phyloP scores from a whole-genome alignment of 2,329 filamentous ascomycete genomes.

The Arthrobotrys pseudoclavata region DNA sequence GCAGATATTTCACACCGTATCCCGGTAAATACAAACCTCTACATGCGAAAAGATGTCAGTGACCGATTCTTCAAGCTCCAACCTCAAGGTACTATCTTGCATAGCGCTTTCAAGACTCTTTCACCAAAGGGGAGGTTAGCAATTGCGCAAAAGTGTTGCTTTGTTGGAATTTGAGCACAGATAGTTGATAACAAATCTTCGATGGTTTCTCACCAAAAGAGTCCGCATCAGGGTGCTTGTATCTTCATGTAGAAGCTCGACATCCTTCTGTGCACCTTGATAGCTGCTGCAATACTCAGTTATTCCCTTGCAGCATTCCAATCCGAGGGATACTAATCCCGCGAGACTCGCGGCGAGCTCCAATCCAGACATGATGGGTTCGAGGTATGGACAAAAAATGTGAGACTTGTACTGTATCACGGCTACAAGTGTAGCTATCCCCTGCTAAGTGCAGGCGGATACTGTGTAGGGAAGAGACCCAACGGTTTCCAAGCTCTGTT shows the following conservation, averaged over 20 bases:
- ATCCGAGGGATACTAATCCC: not conserved
- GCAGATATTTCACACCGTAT: not conserved
- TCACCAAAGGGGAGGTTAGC: too few relatives aligned
- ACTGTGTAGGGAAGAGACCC: too few relatives aligned
- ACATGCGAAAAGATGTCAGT: not conserved
- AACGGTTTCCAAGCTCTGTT: too few relatives aligned
- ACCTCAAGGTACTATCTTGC: not conserved
- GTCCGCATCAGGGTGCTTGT: slow-evolving; percentile 10
- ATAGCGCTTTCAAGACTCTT: too few relatives aligned
- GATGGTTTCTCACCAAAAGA: not conserved
- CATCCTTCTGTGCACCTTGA: slow-evolving; percentile 12
- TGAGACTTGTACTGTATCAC: too few relatives aligned
- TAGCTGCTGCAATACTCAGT: slow-evolving; percentile 9
- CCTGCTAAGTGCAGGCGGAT: too few relatives aligned
- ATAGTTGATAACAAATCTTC: too few relatives aligned
- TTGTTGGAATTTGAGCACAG: too few relatives aligned
- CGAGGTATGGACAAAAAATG: too few relatives aligned
- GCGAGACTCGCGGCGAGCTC: slow-evolving; percentile 8
- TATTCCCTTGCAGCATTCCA: too few relatives aligned
- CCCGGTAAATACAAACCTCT: not conserved
- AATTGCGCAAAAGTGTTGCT: too few relatives aligned
- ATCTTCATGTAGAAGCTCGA: slow-evolving; percentile 15
- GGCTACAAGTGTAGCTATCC: too few relatives aligned
- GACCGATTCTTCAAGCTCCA: slow-evolving; percentile 8
- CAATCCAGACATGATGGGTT: not conserved